phyloP scores from a whole-genome alignment of 768 basidiomycete species.

The Gloeopeniophorella convolvens region DNA sequence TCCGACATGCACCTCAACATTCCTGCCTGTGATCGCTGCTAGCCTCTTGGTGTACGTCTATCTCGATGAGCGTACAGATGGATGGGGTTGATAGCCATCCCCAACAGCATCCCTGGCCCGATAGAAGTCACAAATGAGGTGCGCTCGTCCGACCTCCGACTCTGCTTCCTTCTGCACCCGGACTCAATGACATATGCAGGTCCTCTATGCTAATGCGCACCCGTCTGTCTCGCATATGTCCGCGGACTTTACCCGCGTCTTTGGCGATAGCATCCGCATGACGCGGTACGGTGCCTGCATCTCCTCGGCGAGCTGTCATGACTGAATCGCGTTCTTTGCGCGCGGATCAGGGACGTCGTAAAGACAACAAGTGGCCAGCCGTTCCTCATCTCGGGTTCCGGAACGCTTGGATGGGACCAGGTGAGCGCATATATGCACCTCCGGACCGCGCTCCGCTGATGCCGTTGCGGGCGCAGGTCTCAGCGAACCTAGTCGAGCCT shows the following conservation, averaged over 20 bases:
- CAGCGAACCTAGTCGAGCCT: slow-evolving; percentile 82
- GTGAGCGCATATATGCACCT: slow-evolving; percentile 31
- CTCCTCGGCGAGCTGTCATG: background rate
- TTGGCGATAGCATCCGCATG: slow-evolving; percentile 86
- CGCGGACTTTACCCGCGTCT: slow-evolving; percentile 79
- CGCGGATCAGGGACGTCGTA: slow-evolving; percentile 53
- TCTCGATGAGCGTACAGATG: background rate
- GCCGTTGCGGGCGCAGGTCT: slow-evolving; percentile 44
- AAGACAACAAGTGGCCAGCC: slow-evolving; percentile 78
- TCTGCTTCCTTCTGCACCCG: background rate
- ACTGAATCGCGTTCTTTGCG: slow-evolving; percentile 9
- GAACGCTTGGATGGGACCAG: slow-evolving; percentile 97
- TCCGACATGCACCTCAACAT: background rate
- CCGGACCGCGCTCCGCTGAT: background rate
- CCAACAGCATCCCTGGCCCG: slow-evolving; percentile 42
- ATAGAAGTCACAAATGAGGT: slow-evolving; percentile 59
- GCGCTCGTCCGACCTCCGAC: slow-evolving; percentile 12
- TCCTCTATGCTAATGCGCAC: slow-evolving; percentile 90
- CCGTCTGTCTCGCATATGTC: slow-evolving; percentile 87
- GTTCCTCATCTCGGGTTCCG: slow-evolving; percentile 90
- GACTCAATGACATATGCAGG: slow-evolving; percentile 33
- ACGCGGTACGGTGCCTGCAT: slow-evolving; percentile 43
- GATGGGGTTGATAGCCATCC: slow-evolving; percentile 19
- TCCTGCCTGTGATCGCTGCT: background rate
- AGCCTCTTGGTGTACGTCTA: slow-evolving; percentile 25